Base-by-base conservation (phyloP, 2,329 filamentous ascomycete genomes). In the Phaeoacremonium minimum region DNA sequence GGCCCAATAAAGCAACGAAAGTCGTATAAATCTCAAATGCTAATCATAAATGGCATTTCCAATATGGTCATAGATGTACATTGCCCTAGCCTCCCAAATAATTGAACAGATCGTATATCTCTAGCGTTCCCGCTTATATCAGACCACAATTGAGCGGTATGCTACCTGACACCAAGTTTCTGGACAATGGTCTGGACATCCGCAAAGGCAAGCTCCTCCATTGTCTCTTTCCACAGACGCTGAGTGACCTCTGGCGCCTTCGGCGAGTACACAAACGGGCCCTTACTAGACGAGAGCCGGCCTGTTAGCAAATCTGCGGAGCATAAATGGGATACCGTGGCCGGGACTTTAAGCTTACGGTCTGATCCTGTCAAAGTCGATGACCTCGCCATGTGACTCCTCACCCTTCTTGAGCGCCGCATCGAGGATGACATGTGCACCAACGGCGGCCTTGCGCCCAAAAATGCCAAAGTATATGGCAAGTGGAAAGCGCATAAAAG, bases 331-430 rank as follows among this genome's bases (percentile, higher is more conserved):
- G 14, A 16, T 9, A 8, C 16, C n/a, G n/a, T n/a, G n/a, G n/a
- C n/a, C n/a, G n/a, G n/a, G n/a, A n/a, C n/a, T n/a, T n/a, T n/a
- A 31, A 18, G 18, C 35, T 31, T 15, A 26, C 35, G 35, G 35
- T 15, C 35, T 36, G 12, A 36, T 7, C 14, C 32, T 36, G 5
- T 30, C 28, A 9, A 9, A 16, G 14, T 37, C 29, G 6, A 37
- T 16, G 8, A 31, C 31, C 29, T 37, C 18, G 3, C 35, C 35
- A 6, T 37, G 35, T 5, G 35, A 32, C 8, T 37, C 29, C 11
- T 5, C 18, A 6, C 35, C 35, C n/a, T 20, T 17, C 11, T 22
- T 37, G 14, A 32, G 29, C 15, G 35, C 35, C 4, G 35, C 18
- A 15, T 30, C 22, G n/a, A 30, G 11, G 7, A 36, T 19, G 13